Conservation (phyloP, 768 basidiomycete genomes). For the Kwoniella pini region DNA sequence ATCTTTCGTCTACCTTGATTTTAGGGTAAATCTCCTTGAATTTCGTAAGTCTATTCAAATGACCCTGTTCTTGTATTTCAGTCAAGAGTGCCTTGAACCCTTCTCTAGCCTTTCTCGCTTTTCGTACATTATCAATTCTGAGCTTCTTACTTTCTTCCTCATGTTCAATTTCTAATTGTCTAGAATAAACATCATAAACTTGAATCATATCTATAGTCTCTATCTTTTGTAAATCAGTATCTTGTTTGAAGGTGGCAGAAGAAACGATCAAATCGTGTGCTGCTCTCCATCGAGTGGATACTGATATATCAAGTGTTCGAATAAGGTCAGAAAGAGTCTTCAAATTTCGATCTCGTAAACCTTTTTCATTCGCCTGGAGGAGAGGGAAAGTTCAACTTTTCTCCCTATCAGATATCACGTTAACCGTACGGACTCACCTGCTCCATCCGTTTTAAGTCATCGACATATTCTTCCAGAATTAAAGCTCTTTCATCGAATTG, state of each 20-base stretch:
- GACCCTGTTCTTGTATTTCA: slow-evolving; percentile 66
- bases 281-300: slow-evolving; percentile 87
- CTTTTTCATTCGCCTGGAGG: slow-evolving; percentile 39
- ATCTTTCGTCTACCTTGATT: slow-evolving; percentile 77
- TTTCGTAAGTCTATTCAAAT: slow-evolving; percentile 77
- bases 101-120: slow-evolving; percentile 86
- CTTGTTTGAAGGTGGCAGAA: slow-evolving; percentile 75
- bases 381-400: background rate
- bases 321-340: slow-evolving; percentile 80
- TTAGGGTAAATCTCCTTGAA: slow-evolving; percentile 86
- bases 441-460: slow-evolving; percentile 82
- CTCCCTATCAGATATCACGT: too few species aligned
- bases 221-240: slow-evolving; percentile 74
- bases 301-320: slow-evolving; percentile 83
- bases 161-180: slow-evolving; percentile 84
- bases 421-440: too few species aligned
- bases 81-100: slow-evolving; percentile 80
- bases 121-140: slow-evolving; percentile 78
- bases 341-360: slow-evolving; percentile 63
- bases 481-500: slow-evolving; percentile 80
- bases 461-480: slow-evolving; percentile 89
- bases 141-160: slow-evolving; percentile 79
- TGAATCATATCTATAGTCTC: slow-evolving; percentile 89
- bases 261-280: slow-evolving; percentile 75
- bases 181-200: slow-evolving; percentile 91